Evolutionary conservation across 139 green algal species (phyloP).

Genomic region (Dunaliella sp.): DNA sequence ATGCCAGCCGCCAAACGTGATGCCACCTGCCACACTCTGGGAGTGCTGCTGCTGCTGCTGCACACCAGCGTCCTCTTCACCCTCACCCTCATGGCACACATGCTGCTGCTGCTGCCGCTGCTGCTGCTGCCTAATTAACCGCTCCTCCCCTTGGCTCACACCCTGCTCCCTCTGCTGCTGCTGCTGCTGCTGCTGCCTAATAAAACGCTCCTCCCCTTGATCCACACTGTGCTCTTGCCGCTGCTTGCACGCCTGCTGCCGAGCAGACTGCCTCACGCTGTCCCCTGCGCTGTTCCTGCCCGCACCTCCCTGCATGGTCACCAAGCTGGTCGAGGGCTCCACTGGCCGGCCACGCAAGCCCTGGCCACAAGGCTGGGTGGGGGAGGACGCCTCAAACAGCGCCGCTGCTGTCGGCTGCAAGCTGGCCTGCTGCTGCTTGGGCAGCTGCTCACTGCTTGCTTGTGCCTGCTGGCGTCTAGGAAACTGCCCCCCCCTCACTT

Average conservation of each 20-base stretch:
- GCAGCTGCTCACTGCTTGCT: background rate
- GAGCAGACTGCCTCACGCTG: too few species aligned
- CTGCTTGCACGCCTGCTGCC: background rate
- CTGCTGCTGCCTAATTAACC: background rate
- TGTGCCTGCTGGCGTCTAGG: background rate
- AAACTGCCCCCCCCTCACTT: background rate
- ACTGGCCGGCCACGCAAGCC: background rate
- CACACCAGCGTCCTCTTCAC: background rate
- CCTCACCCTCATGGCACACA: background rate
- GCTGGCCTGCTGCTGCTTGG: background rate
- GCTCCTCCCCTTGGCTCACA: background rate
- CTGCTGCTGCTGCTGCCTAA: background rate
- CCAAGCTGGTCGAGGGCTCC: background rate
- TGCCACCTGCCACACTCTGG: background rate
- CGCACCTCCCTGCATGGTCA: background rate
- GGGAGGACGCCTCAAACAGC: background rate
- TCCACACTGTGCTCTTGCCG: background rate
- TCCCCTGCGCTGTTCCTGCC: too few species aligned
- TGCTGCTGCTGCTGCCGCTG: background rate
- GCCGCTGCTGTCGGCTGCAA: too few species aligned
- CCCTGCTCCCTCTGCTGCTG: background rate
- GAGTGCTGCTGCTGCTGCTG: background rate
- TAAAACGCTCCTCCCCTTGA: too few species aligned
- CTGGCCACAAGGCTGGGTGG: background rate
- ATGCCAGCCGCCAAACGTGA: background rate